Conservation (phyloP, 1,284 basidiomycete species). For the Cryptococcus maquisensis region DNA sequence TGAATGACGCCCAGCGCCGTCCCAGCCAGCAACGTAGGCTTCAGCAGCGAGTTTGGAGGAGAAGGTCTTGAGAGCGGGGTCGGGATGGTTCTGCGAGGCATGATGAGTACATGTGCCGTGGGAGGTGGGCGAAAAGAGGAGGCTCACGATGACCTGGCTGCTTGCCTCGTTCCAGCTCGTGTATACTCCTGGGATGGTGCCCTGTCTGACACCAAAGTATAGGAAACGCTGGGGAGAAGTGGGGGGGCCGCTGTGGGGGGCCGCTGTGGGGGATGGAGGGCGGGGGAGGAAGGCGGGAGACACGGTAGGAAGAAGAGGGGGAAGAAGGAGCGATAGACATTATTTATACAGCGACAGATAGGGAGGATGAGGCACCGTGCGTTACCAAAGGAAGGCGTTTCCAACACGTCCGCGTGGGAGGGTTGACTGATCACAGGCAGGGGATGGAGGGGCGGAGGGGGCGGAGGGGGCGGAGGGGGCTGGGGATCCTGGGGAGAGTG, state of each 20-base stretch:
- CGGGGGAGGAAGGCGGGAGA: conserved; percentile 21
- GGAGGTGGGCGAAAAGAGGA: background rate
- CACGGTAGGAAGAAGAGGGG: conserved; percentile 8
- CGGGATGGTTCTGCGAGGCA: conserved; percentile 18
- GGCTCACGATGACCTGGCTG: conserved; percentile 28
- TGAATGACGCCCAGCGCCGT: conserved; percentile 30
- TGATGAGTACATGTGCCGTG: background rate
- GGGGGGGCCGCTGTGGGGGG: conserved; percentile 18
- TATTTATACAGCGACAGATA: background rate
- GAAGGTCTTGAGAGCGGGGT: conserved; percentile 28
- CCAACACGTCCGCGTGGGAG: background rate
- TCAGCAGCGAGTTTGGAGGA: conserved; percentile 31
- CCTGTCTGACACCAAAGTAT: conserved; percentile 28
- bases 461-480: background rate
- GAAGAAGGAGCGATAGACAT: background rate
- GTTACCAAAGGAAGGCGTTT: background rate
- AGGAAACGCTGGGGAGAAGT: conserved; percentile 19
- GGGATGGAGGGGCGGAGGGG: too few species aligned
- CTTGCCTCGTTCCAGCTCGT: conserved; percentile 27
- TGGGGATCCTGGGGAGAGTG: background rate
- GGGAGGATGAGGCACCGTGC: background rate
- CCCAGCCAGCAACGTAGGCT: conserved; percentile 33
- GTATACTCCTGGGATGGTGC: conserved; percentile 24
- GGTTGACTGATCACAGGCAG: background rate
- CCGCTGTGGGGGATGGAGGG: conserved; percentile 15